Conservation (phyloP, 164 flowering plant genomes). For the Chimonanthus praecox region DNA sequence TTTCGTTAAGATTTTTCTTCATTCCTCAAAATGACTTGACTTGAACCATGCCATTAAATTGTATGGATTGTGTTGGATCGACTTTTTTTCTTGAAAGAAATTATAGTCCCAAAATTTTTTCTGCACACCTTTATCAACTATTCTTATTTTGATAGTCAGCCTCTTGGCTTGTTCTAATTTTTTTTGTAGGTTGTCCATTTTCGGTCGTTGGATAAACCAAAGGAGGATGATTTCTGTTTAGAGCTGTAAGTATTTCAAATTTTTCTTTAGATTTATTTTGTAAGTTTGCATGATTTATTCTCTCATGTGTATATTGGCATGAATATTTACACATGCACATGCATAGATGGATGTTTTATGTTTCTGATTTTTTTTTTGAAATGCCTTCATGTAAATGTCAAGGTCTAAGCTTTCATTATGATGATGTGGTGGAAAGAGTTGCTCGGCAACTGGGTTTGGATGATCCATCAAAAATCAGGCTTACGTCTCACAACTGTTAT, state of each 20-base stretch:
- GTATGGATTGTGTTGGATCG: not conserved
- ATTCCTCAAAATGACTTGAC: too few relatives aligned
- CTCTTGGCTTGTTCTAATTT: not conserved
- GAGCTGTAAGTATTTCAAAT: conserved; percentile 61
- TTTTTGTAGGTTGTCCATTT: conserved; percentile 69
- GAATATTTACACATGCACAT: not conserved
- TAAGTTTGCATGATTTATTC: too few relatives aligned
- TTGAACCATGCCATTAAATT: too few relatives aligned
- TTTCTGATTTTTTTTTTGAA: not conserved
- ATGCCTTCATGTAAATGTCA: conserved; percentile 7
- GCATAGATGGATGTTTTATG: not conserved
- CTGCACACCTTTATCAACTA: too few relatives aligned
- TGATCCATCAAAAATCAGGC: conserved; percentile 88
- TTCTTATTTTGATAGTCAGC: too few relatives aligned
- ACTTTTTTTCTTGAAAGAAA: not conserved
- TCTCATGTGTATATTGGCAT: too few relatives aligned
- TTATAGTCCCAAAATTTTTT: too few relatives aligned
- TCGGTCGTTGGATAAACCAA: conserved; percentile 88
- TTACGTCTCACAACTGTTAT: conserved; percentile 91
- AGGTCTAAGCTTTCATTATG: conserved; percentile 87
- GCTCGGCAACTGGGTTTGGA: conserved; percentile 73
- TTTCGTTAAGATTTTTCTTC: too few relatives aligned
- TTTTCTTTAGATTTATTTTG: not conserved
- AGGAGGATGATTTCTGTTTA: conserved; percentile 84
- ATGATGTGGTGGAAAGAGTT: conserved; percentile 89